Base-by-base conservation (phyloP, 441 rosid genomes). In the Monsonia emarginata region DNA sequence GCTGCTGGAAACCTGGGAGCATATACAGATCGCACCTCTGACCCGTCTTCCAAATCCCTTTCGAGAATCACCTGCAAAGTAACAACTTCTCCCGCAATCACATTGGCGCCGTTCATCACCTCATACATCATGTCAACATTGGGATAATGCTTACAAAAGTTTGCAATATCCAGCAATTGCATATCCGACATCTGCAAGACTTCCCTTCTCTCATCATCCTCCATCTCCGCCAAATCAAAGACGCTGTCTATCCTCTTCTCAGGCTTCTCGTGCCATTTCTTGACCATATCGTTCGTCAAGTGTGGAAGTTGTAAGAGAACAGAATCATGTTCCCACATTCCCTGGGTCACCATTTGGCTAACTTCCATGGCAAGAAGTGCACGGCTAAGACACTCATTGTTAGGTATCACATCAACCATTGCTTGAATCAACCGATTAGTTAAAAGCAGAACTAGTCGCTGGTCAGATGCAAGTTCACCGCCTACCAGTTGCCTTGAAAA, bases 291-390 rank as follows among this genome's bases (percentile, higher is more conserved):
- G 72, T 88, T 84, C 9, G 92, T 84, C 78, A 88, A 88, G 75
- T 94, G 88, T 8, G 99, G 97, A 67, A 91, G 90, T 84, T 94
- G 99, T 58, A 89, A 75, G 70, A 94, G 97, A 88, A 94, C 82
- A 5, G 97, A 85, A 77, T 94, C 99, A 24, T 88, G 89, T 83
- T 91, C 95, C 99, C 97, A 94, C 84, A 94, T 85, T 71, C 94
- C 97, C 68, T 94, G 99, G 3, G 95, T 86, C 80, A 89, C 91
- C 98, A 94, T 94, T 74, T 94, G 98, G 84, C 95, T 88, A 65
- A 85, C 85, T 80, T 91, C 99, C 97, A 95, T 95, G 0, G 99
- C 96, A 70, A 88, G 77, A 66, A 95, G 86, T 32, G 97, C 97
- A 75, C 83, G 95, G 80, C 82, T 83, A 74, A 94, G 82, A 95